Evolutionary conservation across 2,329 filamentous ascomycete genomes (phyloP), one percentile per base, ranked within the genome.

Genomic region (Exophiala sp.): DNA sequence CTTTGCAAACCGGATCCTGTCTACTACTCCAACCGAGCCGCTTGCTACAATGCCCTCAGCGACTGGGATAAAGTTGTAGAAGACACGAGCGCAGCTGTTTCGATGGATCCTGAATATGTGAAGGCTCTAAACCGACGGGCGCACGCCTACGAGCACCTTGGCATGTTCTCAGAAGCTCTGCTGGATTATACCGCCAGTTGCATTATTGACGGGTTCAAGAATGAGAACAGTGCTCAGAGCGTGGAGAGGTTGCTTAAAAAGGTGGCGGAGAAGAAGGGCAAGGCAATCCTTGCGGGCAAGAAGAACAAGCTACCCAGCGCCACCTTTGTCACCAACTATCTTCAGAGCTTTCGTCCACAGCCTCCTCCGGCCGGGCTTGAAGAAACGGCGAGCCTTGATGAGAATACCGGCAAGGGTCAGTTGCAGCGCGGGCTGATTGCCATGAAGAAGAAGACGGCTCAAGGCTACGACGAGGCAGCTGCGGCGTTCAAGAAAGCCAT

Each of bases 101-200:
- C 80, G 67, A 86, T 98, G 70, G 88, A 98, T 68, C 85, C 85
- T 61, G 87, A 95, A 73, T 98, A 98, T 69, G 83, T 98, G 70
- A 97, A 98, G 77, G 93, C 93, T 27, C 78, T 98, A 62, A 98
- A 98, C 78, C 85, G 93, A 65, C 83, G 93, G 63, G 93, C 93
- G 48, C 94, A 94, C 66, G 93, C 93, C 50, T 98, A 97, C 70
- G 93, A 98, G 73, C 86, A 96, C 68, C 81, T 93, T 38, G 84
- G 84, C 63, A 85, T 85, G 71, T 95, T 85, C 75, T 93, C 89
- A 68, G 91, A 97, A 67, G 91, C 93, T 39, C 83, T 98, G 7
- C 80, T 98, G 57, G 93, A 98, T 73, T 97, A 95, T 73, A 98
- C 93, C 7, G 93, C 93, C 51, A 96, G 91, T 73, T 98, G 93